A percentile compares a stretch with the other conserved stretches of the same genome.
Evolutionary conservation across 768 basidiomycete species (phyloP).

Genomic region (Hebeloma cylindrosporum): DNA sequence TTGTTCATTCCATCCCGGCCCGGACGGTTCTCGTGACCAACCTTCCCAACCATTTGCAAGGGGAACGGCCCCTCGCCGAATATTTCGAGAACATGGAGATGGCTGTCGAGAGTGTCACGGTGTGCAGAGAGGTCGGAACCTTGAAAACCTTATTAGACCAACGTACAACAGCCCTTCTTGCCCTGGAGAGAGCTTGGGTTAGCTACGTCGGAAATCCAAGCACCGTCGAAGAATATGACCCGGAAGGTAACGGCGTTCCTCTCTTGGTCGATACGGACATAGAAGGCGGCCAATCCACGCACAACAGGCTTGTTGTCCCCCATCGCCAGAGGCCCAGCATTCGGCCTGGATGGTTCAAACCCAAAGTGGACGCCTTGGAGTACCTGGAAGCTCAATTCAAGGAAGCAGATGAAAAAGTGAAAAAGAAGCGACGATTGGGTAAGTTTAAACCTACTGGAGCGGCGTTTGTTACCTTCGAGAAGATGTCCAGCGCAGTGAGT

Average conservation of each 20-base stretch:
- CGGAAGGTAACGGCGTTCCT: constrained; percentile 50
- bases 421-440: constrained; percentile 65
- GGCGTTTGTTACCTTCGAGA: constrained; percentile 96
- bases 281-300: constrained; percentile 51
- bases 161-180: constrained; percentile 77
- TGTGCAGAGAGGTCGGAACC: constrained; percentile 79
- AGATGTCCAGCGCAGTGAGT: constrained; percentile 83
- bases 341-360: constrained; percentile 70
- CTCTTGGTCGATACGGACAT: constrained; percentile 53
- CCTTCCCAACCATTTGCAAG: constrained; percentile 81
- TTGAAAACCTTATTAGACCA: constrained; percentile 72
- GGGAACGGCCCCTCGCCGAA: constrained; percentile 83
- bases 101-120: constrained; percentile 88
- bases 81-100: constrained; percentile 91
- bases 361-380: constrained; percentile 86
- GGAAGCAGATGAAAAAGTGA: constrained; percentile 81
- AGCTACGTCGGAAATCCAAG: constrained; percentile 95
- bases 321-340: constrained; percentile 76
- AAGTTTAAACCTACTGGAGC: constrained; percentile 80
- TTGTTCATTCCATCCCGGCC: constrained; percentile 92
- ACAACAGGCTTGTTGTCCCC: constrained; percentile 62
- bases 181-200: constrained; percentile 84
- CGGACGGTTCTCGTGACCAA: constrained; percentile 88
- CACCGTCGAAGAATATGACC: constrained; percentile 77
- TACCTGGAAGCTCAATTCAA: constrained; percentile 79